Base-by-base conservation (phyloP, 2,329 filamentous ascomycete genomes). In the Nemania sp. region DNA sequence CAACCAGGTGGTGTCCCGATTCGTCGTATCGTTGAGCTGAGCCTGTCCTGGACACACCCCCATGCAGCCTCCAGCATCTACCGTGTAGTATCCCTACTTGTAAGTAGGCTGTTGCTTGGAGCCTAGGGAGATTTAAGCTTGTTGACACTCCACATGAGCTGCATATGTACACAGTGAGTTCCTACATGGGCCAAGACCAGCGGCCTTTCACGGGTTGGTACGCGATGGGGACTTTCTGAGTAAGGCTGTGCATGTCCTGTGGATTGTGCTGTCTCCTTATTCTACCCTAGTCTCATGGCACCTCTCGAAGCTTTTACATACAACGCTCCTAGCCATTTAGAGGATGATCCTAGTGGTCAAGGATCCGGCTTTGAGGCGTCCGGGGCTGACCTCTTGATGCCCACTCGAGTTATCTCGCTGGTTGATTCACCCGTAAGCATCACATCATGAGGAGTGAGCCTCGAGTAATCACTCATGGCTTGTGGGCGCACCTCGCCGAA, bases 381-480 rank as follows among this genome's bases (percentile, higher is more conserved):
- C 49, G 58, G 54, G 55, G 63, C 67, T 69, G 57, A 63, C 63
- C 35, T 69, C 43, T 41, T 20, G 32, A 41, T 15, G 58, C 29
- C 43, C 43, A 38, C 51, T 56, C 49, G 22, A 55, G 58, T 55
- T 56, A 63, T 67, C 22, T 57, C 52, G 27, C 47, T 53, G 8
- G 51, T 41, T 22, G 29, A 55, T 60, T 29, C 35, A 41, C 52
- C 64, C 64, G 68, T 70, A 64, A 70, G 68, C 68, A 68, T 64
- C 61, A 22, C 43, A 62, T 55, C 61, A 68, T 67, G 61, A 51
- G 54, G 67, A 69, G 68, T 67, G 66, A 70, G 62, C 59, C 43
- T 43, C 68, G 65, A 70, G 68, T 70, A 67, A 68, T 70, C 68
- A 67, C 43, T 58, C 64, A 62, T 29, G 49, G 55, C 49, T 52